Conservation (phyloP, 2,329 filamentous ascomycete genomes). For the Nemania sp. region DNA sequence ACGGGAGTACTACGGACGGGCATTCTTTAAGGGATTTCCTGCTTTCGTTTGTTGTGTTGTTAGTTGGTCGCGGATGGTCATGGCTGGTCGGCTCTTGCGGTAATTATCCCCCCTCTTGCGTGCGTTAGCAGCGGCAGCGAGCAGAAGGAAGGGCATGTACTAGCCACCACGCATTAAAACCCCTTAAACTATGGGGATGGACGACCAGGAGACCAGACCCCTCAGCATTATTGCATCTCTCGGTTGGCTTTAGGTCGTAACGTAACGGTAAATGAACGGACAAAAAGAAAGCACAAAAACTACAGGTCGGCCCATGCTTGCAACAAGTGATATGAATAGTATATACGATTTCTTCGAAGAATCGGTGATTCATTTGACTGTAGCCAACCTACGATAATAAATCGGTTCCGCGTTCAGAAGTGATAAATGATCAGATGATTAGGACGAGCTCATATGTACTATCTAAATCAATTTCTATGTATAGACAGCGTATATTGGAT, state of each 20-base stretch:
- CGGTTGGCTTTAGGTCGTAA: conserved; percentile 41
- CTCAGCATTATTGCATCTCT: conserved; percentile 40
- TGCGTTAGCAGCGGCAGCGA: conserved; percentile 9
- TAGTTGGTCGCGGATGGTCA: conserved; percentile 32
- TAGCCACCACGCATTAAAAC: conserved; percentile 18
- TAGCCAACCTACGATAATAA: no score
- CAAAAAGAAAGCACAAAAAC: conserved; percentile 30
- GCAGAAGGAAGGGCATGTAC: conserved; percentile 24
- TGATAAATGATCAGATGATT: no score
- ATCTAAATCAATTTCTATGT: no score
- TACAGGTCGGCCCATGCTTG: not conserved
- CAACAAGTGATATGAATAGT: not conserved
- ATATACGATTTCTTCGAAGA: no score
- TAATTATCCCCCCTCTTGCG: conserved; percentile 21
- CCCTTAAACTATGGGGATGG: conserved; percentile 25
- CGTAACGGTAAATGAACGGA: conserved; percentile 40
- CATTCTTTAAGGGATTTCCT: conserved; percentile 40
- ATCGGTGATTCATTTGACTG: no score
- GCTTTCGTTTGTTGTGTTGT: conserved; percentile 38
- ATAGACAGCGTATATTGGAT: no score
- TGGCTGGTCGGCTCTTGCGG: conserved; percentile 37
- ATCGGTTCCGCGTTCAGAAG: not conserved
- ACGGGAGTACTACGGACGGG: conserved; percentile 42
- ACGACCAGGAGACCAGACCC: conserved; percentile 28
- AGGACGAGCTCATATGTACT: no score